Evolutionary conservation across 768 basidiomycete species (phyloP).

Genomic region (Termitomyces sp.): DNA sequence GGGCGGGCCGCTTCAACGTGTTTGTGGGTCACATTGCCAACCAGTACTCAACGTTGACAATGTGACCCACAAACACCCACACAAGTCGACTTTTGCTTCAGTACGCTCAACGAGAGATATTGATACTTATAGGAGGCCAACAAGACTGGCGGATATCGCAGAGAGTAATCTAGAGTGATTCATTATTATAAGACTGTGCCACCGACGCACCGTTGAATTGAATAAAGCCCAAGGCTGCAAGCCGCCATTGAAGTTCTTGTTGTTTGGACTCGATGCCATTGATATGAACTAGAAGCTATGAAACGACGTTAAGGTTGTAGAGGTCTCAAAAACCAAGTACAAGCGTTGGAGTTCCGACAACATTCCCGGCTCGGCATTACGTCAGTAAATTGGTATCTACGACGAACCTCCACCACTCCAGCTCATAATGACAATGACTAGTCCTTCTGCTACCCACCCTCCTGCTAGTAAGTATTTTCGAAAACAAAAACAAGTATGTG

Average conservation of each 20-base stretch:
- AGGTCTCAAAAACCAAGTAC: not conserved
- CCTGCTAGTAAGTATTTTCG: conserved; percentile 42
- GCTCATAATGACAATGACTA: conserved; percentile 25
- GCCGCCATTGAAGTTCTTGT: not conserved
- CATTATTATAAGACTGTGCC: too few relatives aligned
- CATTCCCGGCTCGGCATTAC: conserved; percentile 2
- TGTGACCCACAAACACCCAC: not conserved
- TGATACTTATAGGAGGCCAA: not conserved
- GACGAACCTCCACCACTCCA: conserved; percentile 2
- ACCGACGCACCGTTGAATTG: too few relatives aligned
- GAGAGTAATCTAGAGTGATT: too few relatives aligned
- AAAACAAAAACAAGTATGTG: not conserved
- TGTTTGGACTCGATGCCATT: not conserved
- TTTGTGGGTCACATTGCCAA: too few relatives aligned
- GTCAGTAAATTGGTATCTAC: conserved; percentile 10
- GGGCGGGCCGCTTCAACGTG: not conserved
- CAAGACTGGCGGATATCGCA: too few relatives aligned
- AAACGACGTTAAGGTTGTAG: not conserved
- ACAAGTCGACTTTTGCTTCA: not conserved
- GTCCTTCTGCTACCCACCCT: conserved; percentile 33
- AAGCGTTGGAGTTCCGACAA: too few relatives aligned
- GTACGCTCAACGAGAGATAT: not conserved
- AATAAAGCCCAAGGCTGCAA: too few relatives aligned
- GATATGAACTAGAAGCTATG: not conserved
- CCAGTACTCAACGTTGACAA: too few relatives aligned